Base-by-base conservation (phyloP, 73 alveolate species). In the Durusdinium trenchii region DNA sequence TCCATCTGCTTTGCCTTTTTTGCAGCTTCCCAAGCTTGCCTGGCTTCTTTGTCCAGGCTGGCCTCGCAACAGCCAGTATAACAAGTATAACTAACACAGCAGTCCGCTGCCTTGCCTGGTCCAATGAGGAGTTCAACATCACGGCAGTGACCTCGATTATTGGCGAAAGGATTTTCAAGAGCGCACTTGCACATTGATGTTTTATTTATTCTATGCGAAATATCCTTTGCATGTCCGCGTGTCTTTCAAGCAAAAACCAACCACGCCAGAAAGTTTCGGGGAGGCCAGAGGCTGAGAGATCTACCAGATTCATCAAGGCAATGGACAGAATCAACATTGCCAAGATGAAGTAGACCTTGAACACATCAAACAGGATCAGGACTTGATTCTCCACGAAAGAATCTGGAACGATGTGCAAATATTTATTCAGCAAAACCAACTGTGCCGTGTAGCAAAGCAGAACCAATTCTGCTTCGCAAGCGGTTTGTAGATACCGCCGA, bases 31-130 rank as follows among this genome's bases (percentile, higher is more conserved):
- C 96, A 89, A 47, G 96, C 96, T 47, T 89, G 43, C 42, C 46
- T 64, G n/a, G 96, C 96, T 36, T 89, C 96, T 46, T 89, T 89
- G 86, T 89, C 96, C 71, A 64, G 86, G 69, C 96, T 89, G 96
- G 96, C 96, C 96, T 89, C n/a, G 42, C 50, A 4, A 62, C 85
- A 73, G 40, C 32, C 35, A 9, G 52, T 30, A 2, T 36, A 16
- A 38, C 54, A 32, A n/a, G n/a, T n/a, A n/a, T n/a, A n/a, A 18
- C 81, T 1, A 30, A 28, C 81, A n/a, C 12, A 16, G 79, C 9
- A 64, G 43, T 67, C 18, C 42, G 16, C 43, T n/a, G 42, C 48
- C 75, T 52, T 30, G 76, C 94, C 96, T 64, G 96, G 96, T 89
- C 96, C 42, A 89, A 48, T 46, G 96, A 89, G 50, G 96, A 89